Base-by-base conservation (phyloP, 176 grass and related monocot genomes). In the Tillandsia fasciculata region DNA sequence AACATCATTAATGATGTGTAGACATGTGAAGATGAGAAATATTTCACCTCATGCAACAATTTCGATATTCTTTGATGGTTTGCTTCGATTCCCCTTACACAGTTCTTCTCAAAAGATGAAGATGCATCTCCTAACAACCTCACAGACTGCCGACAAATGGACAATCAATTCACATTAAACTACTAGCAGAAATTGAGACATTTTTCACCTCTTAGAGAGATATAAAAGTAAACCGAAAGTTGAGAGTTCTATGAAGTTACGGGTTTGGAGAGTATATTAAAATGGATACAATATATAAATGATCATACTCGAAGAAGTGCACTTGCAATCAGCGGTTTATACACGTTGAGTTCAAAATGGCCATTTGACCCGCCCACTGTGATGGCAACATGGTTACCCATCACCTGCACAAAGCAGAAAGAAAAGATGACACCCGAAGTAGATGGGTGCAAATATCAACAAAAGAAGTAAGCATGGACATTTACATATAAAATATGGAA, bases 271-370 rank as follows among this genome's bases (percentile, higher is more conserved):
- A 42, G 33, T 7, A 42, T 6, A 42, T 7, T 42, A 42, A 42
- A 42, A 42, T 42, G 33, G 33, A 42, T 6, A 42, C 33, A 42
- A 42, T 42, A 42, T 42, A 42, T 42, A 42, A 42, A 42, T 42
- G 33, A 71, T 65, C 76, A 80, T 99, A 93, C 94, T 72, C 84
- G 65, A 85, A 99, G 90, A 64, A 99, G 88, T 86, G 77, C 87
- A 3, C 87, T 91, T 20, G 87, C 87, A 56, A 99, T 99, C 87
- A 90, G 78, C 53, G 94, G 94, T 77, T 90, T 99, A 69, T 68
- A 99, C 77, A 99, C 94, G 22, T 99, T 99, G 71, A 99, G 57
- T 81, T 99, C 90, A 88, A 99, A 99, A 86, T 99, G 90, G 17
- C 90, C 90, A 71, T 90, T 93, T 10, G 90, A 81, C 47, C 94